A percentile compares a stretch with the other conserved stretches of the same genome.
These are phyloP conservation scores for Epichloe gansuensis DNA, from an alignment of 2,329 filamentous ascomycete species.

Conservation along the genomic window DNA sequence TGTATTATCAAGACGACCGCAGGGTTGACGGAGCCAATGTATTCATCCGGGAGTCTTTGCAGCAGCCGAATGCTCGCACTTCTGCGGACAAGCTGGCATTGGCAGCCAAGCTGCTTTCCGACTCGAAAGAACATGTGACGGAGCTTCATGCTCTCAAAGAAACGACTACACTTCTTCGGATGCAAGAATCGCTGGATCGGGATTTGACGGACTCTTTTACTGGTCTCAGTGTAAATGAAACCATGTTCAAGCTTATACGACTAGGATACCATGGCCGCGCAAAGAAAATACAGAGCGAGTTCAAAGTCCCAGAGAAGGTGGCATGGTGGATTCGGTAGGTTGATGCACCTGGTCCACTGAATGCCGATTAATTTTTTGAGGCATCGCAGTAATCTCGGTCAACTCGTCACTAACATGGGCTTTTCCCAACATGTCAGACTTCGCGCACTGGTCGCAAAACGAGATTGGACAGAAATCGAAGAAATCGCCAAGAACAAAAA, in stretches of 20 bases:
- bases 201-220: conserved; percentile 69
- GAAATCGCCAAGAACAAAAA: conserved; percentile 69
- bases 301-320: conserved; percentile 84
- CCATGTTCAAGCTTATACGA: conserved; percentile 76
- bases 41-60: conserved; percentile 72
- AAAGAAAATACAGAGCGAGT: conserved; percentile 79
- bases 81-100: conserved; percentile 80
- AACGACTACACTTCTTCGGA: conserved; percentile 63
- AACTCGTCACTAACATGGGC: background rate
- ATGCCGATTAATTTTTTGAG: background rate
- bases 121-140: conserved; percentile 67
- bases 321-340: conserved; percentile 68
- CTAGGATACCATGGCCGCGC: conserved; percentile 75
- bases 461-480: conserved; percentile 88
- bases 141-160: conserved; percentile 71
- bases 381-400: background rate
- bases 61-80: conserved; percentile 55
- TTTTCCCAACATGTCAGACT: conserved; percentile 36
- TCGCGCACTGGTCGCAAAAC: conserved; percentile 75
- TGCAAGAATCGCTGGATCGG: conserved; percentile 77
- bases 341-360: background rate
- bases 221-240: conserved; percentile 81
- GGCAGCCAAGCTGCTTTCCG: conserved; percentile 68
- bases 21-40: conserved; percentile 79
- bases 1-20: conserved; percentile 95